Evolutionary conservation across 176 grass and related monocot genomes (phyloP).

Genomic region (Lolium perenne): DNA sequence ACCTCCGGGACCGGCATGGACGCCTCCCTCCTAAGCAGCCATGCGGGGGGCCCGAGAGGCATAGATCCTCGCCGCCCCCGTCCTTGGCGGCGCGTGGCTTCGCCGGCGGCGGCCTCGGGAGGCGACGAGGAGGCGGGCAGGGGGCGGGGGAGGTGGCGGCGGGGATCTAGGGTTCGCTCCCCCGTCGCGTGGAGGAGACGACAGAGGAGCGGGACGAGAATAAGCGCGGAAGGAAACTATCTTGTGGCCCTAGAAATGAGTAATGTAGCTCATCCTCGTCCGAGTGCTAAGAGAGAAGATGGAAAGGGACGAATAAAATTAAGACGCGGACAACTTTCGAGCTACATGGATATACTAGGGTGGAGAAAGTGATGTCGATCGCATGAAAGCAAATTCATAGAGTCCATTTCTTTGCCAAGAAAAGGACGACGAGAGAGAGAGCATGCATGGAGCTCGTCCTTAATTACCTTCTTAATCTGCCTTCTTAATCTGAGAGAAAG

Average conservation of each 20-base stretch:
- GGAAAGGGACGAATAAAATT: neutral
- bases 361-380: slow-evolving; percentile 47
- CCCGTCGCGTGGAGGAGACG: no score
- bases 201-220: no score
- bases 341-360: slow-evolving; percentile 43
- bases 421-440: slow-evolving; percentile 33
- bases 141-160: no score
- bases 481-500: neutral
- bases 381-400: slow-evolving; percentile 40
- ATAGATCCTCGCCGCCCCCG: no score
- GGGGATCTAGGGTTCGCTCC: no score
- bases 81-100: no score
- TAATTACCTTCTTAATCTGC: no score
- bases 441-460: neutral
- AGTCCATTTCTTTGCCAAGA: neutral
- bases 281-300: slow-evolving; percentile 28
- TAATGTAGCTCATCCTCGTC: neutral
- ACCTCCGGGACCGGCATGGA: no score
- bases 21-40: no score
- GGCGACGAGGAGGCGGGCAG: no score
- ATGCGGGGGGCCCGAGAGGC: no score
- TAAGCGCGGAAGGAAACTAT: neutral
- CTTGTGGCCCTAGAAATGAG: neutral
- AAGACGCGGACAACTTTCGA: slow-evolving; percentile 36
- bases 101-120: no score